Evolutionary conservation across 352 stramenopile species (phyloP), one percentile per base, ranked within the genome.

Genomic region (Pythium scleroteichum): DNA sequence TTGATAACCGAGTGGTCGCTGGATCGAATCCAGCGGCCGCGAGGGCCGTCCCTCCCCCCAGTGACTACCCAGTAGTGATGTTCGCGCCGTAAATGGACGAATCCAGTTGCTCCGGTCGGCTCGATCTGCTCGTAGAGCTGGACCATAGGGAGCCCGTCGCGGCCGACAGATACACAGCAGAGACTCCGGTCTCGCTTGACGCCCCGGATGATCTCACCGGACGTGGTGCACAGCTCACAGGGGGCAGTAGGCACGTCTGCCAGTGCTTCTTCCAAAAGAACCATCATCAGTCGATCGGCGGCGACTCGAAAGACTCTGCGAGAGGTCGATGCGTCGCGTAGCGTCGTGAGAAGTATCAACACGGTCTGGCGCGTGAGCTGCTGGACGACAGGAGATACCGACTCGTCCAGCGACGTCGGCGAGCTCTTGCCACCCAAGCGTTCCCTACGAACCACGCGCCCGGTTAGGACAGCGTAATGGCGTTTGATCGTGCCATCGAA

Each of bases 261-360:
- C 19, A 85, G 48, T 1, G 76, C 66, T 62, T 88, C 76, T 57
- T 88, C 79, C 12, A 88, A 49, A 10, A 88, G 59, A 22, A 88
- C 78, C 75, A 82, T 83, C 35, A 83, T 83, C 2, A 87, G 54
- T 23, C 78, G 66, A 0, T 75, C 64, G 13, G 74, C 65, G 1
- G 75, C 67, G 19, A 73, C 70, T 0, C 73, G 75, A 38, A 80
- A 87, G 1, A 9, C 19, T 27, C 20, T 19, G 26, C 8, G 20
- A 10, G 27, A 20, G 3, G 48, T 75, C 5, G 57, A 67, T 14
- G 45, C 59, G 27, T 85, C 72, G 0, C 76, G 70, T 41, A 85
- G 58, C 13, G 71, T 78, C 19, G 76, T 83, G 46, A 85, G 65
- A 23, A 85, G 51, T 38, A 83, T 50, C 22, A 76, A 38, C 14